These are phyloP conservation scores for Nicotiana rustica DNA, from an alignment of 305 asterid species.

Conservation along the genomic window DNA sequence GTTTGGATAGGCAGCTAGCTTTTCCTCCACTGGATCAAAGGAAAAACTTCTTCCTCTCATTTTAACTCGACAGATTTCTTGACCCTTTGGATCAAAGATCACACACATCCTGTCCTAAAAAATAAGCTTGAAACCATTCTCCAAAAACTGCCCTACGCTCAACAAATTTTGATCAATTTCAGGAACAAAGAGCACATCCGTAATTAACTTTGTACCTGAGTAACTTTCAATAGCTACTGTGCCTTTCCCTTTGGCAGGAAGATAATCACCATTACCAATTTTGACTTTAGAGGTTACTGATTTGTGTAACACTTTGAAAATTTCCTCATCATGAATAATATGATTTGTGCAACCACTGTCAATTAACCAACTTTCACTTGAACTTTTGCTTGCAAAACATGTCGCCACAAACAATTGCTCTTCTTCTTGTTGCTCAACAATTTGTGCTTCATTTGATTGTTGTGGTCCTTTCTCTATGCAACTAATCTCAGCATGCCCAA, in stretches of 20 bases:
- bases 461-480: neutral
- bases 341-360: conserved; percentile 29
- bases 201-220: conserved; percentile 4
- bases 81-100: conserved; percentile 11
- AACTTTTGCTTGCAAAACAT: neutral
- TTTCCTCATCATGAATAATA: conserved; percentile 21
- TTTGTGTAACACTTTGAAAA: neutral
- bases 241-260: conserved; percentile 23
- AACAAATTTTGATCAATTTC: neutral
- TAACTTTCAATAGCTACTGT: neutral
- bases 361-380: conserved; percentile 30
- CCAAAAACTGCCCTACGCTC: neutral
- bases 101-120: neutral
- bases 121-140: neutral
- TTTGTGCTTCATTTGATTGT: conserved; percentile 14
- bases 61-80: neutral
- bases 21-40: conserved; percentile 6
- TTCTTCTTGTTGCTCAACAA: conserved; percentile 12
- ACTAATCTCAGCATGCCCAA: conserved; percentile 15
- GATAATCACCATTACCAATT: neutral
- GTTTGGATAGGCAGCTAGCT: neutral
- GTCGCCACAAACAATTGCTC: conserved; percentile 23
- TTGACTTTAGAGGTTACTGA: neutral
- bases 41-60: neutral
- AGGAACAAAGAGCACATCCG: neutral